A percentile compares a stretch with the other conserved stretches of the same genome.
Evolutionary conservation across 2,329 filamentous ascomycete genomes (phyloP).

Genomic region (Berkeleyomyces basicola): DNA sequence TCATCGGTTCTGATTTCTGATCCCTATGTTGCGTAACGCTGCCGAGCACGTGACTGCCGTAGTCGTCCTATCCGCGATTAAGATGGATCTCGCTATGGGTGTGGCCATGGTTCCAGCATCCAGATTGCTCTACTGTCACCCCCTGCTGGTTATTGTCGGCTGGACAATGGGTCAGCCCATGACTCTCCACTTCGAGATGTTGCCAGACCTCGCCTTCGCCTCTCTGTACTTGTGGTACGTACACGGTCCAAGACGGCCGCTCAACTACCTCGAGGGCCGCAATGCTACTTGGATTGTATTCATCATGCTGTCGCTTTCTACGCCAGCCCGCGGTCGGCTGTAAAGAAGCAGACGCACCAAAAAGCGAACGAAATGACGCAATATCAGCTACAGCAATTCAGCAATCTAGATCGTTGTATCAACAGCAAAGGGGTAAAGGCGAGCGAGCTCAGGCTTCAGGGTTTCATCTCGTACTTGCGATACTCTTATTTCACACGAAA

Average conservation of each 20-base stretch:
- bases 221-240: constrained; percentile 63
- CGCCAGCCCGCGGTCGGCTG: constrained; percentile 32
- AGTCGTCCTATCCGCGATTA: constrained; percentile 60
- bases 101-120: constrained; percentile 65
- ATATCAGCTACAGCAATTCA: too few species aligned
- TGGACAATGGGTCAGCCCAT: constrained; percentile 60
- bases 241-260: constrained; percentile 64
- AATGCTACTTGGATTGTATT: constrained; percentile 42
- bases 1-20: constrained; percentile 64
- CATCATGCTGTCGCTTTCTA: constrained; percentile 45
- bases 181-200: constrained; percentile 72
- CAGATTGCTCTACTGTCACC: constrained; percentile 68
- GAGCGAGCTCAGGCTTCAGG: neutral
- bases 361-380: neutral
- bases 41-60: constrained; percentile 71
- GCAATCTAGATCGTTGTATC: too few species aligned
- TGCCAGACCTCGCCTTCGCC: constrained; percentile 71
- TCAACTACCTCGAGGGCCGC: constrained; percentile 73
- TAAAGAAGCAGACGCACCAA: neutral
- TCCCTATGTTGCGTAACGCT: constrained; percentile 69
- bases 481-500: neutral
- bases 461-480: neutral
- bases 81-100: constrained; percentile 58
- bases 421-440: neutral
- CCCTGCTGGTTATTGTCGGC: constrained; percentile 62